These are phyloP conservation scores for Chrysoporthe deuterocubensis DNA, from an alignment of 2,329 filamentous ascomycete species.

Conservation along the genomic window DNA sequence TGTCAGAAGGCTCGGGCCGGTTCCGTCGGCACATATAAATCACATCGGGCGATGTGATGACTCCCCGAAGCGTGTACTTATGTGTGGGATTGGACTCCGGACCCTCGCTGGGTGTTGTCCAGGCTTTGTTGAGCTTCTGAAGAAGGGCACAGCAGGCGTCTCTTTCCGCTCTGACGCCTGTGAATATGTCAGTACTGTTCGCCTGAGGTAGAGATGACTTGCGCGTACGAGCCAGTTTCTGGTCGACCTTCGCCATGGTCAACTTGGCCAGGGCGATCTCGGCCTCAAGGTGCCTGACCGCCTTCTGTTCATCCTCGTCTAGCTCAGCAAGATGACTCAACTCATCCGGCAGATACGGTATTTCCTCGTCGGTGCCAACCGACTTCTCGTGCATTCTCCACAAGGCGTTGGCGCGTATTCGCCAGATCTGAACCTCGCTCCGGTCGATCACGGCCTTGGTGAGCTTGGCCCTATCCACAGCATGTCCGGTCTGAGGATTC, in stretches of 20 bases:
- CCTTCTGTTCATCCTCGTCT: conserved; percentile 28
- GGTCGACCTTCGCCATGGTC: conserved; percentile 27
- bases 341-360: conserved; percentile 33
- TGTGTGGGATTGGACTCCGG: conserved; percentile 35
- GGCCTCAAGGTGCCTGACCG: conserved; percentile 28
- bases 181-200: conserved; percentile 14
- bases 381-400: conserved; percentile 32
- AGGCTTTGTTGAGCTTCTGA: conserved; percentile 16
- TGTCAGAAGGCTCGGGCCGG: conserved; percentile 30
- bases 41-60: conserved; percentile 33
- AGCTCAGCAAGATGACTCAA: conserved; percentile 29
- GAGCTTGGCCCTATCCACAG: conserved; percentile 26
- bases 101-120: conserved; percentile 24
- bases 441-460: conserved; percentile 31
- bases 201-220: too few relatives aligned
- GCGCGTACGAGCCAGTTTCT: conserved; percentile 27
- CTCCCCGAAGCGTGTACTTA: conserved; percentile 38
- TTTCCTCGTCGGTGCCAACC: conserved; percentile 23
- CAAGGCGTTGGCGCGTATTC: conserved; percentile 29
- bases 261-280: conserved; percentile 30
- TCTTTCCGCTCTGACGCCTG: conserved; percentile 22
- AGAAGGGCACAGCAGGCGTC: conserved; percentile 24
- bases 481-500: conserved; percentile 15
- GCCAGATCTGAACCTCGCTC: conserved; percentile 31
- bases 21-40: conserved; percentile 37